These are phyloP conservation scores for Exophiala lecanii-corni DNA, from an alignment of 2,329 filamentous ascomycete species.

Conservation along the genomic window DNA sequence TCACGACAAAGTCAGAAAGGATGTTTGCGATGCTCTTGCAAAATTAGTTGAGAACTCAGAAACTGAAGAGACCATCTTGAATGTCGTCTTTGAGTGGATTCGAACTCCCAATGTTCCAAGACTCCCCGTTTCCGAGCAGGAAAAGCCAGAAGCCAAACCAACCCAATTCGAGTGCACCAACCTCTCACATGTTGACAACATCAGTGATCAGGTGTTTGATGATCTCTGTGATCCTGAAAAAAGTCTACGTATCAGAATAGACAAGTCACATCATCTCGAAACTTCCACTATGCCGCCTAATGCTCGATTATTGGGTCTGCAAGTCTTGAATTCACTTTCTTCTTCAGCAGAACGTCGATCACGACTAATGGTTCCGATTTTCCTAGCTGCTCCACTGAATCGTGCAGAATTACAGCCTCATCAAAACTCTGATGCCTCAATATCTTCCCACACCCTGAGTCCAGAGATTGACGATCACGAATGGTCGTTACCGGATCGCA, in stretches of 20 bases:
- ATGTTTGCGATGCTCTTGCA: conserved; percentile 70
- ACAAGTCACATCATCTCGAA: conserved; percentile 32
- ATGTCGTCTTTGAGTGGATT: conserved; percentile 75
- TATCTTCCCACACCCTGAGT: conserved; percentile 22
- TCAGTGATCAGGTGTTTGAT: conserved; percentile 50
- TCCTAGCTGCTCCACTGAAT: conserved; percentile 63
- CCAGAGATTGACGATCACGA: conserved; percentile 27
- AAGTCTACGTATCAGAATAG: conserved; percentile 60
- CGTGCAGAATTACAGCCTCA: conserved; percentile 14
- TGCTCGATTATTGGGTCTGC: conserved; percentile 72
- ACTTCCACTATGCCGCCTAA: conserved; percentile 32
- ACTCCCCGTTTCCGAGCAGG: not conserved
- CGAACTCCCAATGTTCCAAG: conserved; percentile 22
- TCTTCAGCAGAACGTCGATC: conserved; percentile 80
- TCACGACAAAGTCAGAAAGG: conserved; percentile 81
- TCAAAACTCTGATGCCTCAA: conserved; percentile 16
- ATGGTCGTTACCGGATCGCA: conserved; percentile 64
- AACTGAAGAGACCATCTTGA: conserved; percentile 68
- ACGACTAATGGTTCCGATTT: conserved; percentile 75
- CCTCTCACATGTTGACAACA: conserved; percentile 54
- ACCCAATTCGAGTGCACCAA: conserved; percentile 81
- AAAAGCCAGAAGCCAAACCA: conserved; percentile 27
- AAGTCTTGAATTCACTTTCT: conserved; percentile 69
- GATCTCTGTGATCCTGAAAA: conserved; percentile 52
- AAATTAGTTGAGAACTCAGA: conserved; percentile 64